phyloP scores from a whole-genome alignment of 371 early-diverging fungal genomes.

The Syncephalastrum monosporum region DNA sequence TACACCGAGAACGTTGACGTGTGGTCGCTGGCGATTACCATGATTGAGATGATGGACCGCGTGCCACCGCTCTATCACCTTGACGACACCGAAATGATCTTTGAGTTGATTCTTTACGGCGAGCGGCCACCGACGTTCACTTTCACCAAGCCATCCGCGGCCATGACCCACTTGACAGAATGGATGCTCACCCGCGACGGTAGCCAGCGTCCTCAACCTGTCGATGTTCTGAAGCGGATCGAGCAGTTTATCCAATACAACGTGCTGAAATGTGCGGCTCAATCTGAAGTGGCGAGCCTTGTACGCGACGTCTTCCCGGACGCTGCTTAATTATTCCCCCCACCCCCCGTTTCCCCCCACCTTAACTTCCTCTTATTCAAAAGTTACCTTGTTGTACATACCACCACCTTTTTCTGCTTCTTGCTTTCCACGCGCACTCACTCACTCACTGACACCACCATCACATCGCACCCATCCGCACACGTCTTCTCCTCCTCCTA shows the following conservation, averaged over 20 bases:
- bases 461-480: not conserved
- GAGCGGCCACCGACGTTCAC: conserved; percentile 39
- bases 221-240: conserved; percentile 19
- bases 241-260: conserved; percentile 28
- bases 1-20: conserved; percentile 50
- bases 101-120: conserved; percentile 44
- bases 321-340: conserved; percentile 1
- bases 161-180: conserved; percentile 28
- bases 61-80: conserved; percentile 52
- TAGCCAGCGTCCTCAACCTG: conserved; percentile 25
- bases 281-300: conserved; percentile 36
- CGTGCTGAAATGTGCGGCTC: conserved; percentile 34
- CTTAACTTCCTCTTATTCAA: not conserved
- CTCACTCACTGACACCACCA: not conserved
- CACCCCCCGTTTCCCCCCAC: not conserved
- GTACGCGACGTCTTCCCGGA: conserved; percentile 47
- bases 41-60: conserved; percentile 58
- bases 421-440: not conserved
- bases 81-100: conserved; percentile 43
- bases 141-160: conserved; percentile 37
- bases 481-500: not conserved
- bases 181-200: conserved; percentile 47
- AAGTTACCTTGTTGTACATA: conserved; percentile 3
- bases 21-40: conserved; percentile 51
- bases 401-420: not conserved